Conservation (phyloP, 2,329 filamentous ascomycete species). For the Macroventuria anomochaeta region DNA sequence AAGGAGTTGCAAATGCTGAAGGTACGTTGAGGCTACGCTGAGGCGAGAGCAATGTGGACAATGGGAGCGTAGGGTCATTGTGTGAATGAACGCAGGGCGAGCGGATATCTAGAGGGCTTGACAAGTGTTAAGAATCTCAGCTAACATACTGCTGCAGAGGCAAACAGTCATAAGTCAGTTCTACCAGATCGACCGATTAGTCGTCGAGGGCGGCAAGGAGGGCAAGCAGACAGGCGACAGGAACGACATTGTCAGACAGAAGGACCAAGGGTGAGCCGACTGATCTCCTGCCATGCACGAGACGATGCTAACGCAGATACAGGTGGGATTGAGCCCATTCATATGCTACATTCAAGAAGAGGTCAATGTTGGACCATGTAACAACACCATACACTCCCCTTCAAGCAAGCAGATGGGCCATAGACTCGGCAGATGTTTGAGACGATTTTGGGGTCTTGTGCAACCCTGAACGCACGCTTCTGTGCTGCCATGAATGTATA, state of each 20-base stretch:
- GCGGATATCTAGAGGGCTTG: neutral
- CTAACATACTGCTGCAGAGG: slow-evolving; percentile 67
- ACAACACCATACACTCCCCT: slow-evolving; percentile 4
- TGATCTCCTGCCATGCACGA: neutral
- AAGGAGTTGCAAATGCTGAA: slow-evolving; percentile 89
- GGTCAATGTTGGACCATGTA: neutral
- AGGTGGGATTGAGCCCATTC: slow-evolving; percentile 32
- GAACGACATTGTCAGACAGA: slow-evolving; percentile 74
- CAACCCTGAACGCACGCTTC: neutral
- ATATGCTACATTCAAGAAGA: neutral
- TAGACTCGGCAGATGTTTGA: neutral
- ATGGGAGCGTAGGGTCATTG: neutral
- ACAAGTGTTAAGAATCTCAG: slow-evolving; percentile 12
- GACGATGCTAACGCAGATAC: slow-evolving; percentile 14
- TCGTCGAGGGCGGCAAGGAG: slow-evolving; percentile 86
- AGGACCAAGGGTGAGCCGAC: slow-evolving; percentile 73
- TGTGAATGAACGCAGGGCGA: neutral
- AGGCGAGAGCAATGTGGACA: neutral
- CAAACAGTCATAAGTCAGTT: slow-evolving; percentile 96
- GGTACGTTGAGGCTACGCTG: slow-evolving; percentile 62
- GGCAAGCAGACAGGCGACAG: slow-evolving; percentile 74
- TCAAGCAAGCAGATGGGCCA: neutral
- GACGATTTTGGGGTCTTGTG: neutral
- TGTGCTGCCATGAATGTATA: slow-evolving; percentile 7
- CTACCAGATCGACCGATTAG: slow-evolving; percentile 87